Base-by-base conservation (phyloP, 305 asterid genomes). In the Fraxinus paxiana region DNA sequence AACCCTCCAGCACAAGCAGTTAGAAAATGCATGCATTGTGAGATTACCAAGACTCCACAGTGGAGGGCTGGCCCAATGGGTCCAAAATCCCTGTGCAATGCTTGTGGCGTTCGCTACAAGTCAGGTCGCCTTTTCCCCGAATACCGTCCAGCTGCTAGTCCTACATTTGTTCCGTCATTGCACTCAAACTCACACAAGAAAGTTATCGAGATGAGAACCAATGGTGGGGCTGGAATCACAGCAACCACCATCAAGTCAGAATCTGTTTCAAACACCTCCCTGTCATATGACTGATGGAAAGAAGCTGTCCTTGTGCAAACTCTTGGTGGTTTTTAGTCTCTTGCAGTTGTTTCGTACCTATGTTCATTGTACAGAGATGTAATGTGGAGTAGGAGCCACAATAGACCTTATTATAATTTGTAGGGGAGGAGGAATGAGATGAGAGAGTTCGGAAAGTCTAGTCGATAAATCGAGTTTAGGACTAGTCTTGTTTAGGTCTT, bases 131-230 rank as follows among this genome's bases (percentile, higher is more conserved):
- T 95, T 81, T 92, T 91, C 87, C 99, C 98, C 0, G 98, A 92
- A 77, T 94, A 95, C 84, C 90, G 99, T 0, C 99, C 98, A 0
- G 99, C 99, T 1, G 98, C 97, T 0, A 95, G 98, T 72, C 98
- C 98, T 0, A 95, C 99, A 3, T 95, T 93, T 20, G 88, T 92
- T n/a, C 94, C 97, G 0, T 77, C 93, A 0, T 37, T 93, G 82
- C 99, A 95, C 89, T 95, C 99, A 0, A 95, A 95, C 82, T 95
- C 99, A 0, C 99, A 95, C 88, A 93, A 94, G 93, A 94, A 91
- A 83, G 98, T 95, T 5, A 73, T 91, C 1, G 97, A 95, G 90
- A 95, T 95, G 98, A 91, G 99, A 74, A 86, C 12, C 92, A 85
- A 78, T 80, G 46, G 38, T 43, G 82, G 9, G 72, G 46, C 33